These are phyloP conservation scores for Angomonas ambiguus DNA, from an alignment of 208 protist species.

Conservation along the genomic window DNA sequence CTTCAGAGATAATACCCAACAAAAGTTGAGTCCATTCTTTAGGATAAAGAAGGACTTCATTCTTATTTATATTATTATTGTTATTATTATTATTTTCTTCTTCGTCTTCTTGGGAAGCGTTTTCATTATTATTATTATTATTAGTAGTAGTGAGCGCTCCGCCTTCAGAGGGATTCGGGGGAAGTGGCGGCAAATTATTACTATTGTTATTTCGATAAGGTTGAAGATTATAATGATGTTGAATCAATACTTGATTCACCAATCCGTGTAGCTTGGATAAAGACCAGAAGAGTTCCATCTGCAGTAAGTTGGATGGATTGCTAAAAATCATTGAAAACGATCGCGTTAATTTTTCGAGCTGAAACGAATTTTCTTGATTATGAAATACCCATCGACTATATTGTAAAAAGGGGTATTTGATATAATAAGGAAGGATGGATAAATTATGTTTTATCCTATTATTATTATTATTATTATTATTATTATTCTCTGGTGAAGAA, in stretches of 20 bases:
- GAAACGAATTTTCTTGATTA: slow-evolving; percentile 52
- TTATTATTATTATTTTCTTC: slow-evolving; percentile 1
- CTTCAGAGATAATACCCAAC: not conserved
- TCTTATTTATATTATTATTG: no score
- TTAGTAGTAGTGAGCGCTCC: not conserved
- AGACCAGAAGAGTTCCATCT: slow-evolving; percentile 53
- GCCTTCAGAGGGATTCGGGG: not conserved
- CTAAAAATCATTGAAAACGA: slow-evolving; percentile 53
- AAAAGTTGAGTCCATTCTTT: not conserved
- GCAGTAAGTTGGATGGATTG: slow-evolving; percentile 61
- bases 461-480: not conserved
- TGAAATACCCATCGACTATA: slow-evolving; percentile 76
- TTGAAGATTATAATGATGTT: not conserved
- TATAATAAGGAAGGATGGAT: not conserved
- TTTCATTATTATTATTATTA: not conserved
- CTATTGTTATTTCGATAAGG: no score
- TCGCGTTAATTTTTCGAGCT: slow-evolving; percentile 62
- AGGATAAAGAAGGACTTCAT: not conserved
- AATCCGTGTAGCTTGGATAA: slow-evolving; percentile 56
- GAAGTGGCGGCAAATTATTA: not conserved
- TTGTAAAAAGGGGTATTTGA: slow-evolving; percentile 26
- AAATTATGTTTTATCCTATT: not conserved
- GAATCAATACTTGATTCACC: slow-evolving; percentile 42
- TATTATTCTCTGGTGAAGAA: not conserved
- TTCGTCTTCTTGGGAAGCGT: slow-evolving; percentile 6